Conservation (phyloP, 2,329 filamentous ascomycete genomes). For the Scedosporium aurantiacum region DNA sequence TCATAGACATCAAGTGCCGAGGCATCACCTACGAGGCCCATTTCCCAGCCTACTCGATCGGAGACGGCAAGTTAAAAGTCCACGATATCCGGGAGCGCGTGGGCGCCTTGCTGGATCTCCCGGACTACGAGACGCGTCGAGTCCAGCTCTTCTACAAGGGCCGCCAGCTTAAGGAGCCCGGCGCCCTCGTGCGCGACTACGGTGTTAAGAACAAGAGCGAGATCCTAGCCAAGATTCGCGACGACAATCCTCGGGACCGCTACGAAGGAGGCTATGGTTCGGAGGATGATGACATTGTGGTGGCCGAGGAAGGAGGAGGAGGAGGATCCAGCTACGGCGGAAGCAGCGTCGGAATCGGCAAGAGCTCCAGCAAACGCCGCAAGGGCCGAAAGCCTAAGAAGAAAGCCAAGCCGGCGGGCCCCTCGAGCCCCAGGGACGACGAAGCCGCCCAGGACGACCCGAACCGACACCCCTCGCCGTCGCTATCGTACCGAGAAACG, state of each 20-base stretch:
- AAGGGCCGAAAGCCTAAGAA: constrained; percentile 33
- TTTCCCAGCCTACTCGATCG: constrained; percentile 67
- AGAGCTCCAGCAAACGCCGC: constrained; percentile 17
- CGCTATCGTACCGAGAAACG: constrained; percentile 21
- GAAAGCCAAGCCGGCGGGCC: constrained; percentile 19
- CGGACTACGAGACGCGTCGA: constrained; percentile 35
- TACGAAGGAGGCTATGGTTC: constrained; percentile 22
- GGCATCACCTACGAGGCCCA: constrained; percentile 55
- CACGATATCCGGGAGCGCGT: constrained; percentile 57
- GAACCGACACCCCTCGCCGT: background rate
- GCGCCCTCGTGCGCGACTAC: constrained; percentile 46
- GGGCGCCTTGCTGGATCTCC: constrained; percentile 53
- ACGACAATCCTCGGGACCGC: constrained; percentile 19
- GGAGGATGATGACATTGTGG: constrained; percentile 31
- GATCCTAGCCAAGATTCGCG: constrained; percentile 34
- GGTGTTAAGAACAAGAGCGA: constrained; percentile 51
- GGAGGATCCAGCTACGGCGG: constrained; percentile 11
- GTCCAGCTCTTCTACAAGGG: constrained; percentile 68
- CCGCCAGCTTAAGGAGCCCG: constrained; percentile 54
- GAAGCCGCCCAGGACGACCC: constrained; percentile 13
- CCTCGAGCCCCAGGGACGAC: constrained; percentile 16
- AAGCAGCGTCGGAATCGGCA: constrained; percentile 21
- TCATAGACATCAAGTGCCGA: constrained; percentile 59
- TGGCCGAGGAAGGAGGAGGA: constrained; percentile 31
- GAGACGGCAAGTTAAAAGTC: constrained; percentile 59